Evolutionary conservation across 2,329 filamentous ascomycete genomes (phyloP).

Genomic region (Cladosporium phlei): DNA sequence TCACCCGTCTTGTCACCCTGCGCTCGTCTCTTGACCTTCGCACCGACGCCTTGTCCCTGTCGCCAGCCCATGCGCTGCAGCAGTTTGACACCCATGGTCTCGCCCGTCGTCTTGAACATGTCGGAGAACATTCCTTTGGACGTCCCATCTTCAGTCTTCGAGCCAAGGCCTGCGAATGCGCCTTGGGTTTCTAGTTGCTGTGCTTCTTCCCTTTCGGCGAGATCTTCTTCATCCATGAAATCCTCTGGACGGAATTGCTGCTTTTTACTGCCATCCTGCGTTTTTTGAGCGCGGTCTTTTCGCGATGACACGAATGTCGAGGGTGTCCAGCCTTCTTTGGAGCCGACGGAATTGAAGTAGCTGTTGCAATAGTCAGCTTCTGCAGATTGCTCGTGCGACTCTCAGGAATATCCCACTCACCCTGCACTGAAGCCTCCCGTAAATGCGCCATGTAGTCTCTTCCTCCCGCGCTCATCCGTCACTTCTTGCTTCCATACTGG

Average conservation of each 20-base stretch:
- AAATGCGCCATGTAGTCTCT: slow-evolving; percentile 91
- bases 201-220: slow-evolving; percentile 77
- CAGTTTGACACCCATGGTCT: slow-evolving; percentile 82
- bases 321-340: slow-evolving; percentile 96
- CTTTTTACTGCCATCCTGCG: slow-evolving; percentile 36
- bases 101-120: slow-evolving; percentile 65
- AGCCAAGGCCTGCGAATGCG: slow-evolving; percentile 71
- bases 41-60: slow-evolving; percentile 86
- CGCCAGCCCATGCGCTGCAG: slow-evolving; percentile 94
- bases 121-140: slow-evolving; percentile 58
- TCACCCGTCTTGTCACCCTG: slow-evolving; percentile 56
- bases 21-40: slow-evolving; percentile 72
- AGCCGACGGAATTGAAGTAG: slow-evolving; percentile 97
- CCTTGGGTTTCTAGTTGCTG: slow-evolving; percentile 67
- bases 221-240: slow-evolving; percentile 97
- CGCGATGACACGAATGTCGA: slow-evolving; percentile 89
- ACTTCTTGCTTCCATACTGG: slow-evolving; percentile 99
- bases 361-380: slow-evolving; percentile 41
- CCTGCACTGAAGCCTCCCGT: slow-evolving; percentile 96
- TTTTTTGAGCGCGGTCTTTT: slow-evolving; percentile 62
- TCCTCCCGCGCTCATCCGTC: slow-evolving; percentile 83
- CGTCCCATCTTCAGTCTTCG: slow-evolving; percentile 52
- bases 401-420: slow-evolving; percentile 47
- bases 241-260: slow-evolving; percentile 73
- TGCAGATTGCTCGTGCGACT: not conserved